Evolutionary conservation across 176 grass and related monocot genomes (phyloP).

Genomic region (Puya raimondii): DNA sequence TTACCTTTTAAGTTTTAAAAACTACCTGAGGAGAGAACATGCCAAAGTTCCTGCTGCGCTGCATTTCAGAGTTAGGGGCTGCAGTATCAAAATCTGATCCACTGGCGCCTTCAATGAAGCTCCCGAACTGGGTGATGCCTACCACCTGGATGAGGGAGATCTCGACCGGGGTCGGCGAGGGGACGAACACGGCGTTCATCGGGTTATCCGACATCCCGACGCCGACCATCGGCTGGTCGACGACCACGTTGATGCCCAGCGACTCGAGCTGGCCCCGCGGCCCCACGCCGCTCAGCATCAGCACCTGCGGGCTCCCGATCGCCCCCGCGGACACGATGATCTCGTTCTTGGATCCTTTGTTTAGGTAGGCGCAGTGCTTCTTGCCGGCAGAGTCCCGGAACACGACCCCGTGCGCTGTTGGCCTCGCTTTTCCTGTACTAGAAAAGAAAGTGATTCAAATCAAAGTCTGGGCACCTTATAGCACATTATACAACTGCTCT

Average conservation of each 20-base stretch:
- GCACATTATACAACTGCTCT: no score
- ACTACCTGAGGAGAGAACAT: constrained; percentile 55
- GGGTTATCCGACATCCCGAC: constrained; percentile 77
- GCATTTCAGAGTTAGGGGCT: constrained; percentile 12
- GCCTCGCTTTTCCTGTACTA: constrained; percentile 26
- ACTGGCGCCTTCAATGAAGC: constrained; percentile 72
- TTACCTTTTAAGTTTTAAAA: background rate
- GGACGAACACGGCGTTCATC: constrained; percentile 64
- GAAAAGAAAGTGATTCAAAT: no score
- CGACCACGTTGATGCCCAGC: constrained; percentile 41
- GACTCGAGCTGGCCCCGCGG: constrained; percentile 52
- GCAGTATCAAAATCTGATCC: constrained; percentile 49
- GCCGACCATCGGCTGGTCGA: constrained; percentile 70
- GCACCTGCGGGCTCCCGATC: constrained; percentile 76
- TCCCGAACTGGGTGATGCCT: constrained; percentile 52
- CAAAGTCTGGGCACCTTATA: no score
- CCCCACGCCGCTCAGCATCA: constrained; percentile 79
- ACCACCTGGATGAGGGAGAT: constrained; percentile 66
- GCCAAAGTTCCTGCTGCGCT: constrained; percentile 39
- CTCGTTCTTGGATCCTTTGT: constrained; percentile 35
- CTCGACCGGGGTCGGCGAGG: constrained; percentile 47
- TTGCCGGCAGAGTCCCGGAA: constrained; percentile 43
- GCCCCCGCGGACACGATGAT: constrained; percentile 64
- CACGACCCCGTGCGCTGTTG: constrained; percentile 55
- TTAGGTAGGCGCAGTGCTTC: constrained; percentile 56